Base-by-base conservation (phyloP, 129 eudicot genomes). In the Centella asiatica region DNA sequence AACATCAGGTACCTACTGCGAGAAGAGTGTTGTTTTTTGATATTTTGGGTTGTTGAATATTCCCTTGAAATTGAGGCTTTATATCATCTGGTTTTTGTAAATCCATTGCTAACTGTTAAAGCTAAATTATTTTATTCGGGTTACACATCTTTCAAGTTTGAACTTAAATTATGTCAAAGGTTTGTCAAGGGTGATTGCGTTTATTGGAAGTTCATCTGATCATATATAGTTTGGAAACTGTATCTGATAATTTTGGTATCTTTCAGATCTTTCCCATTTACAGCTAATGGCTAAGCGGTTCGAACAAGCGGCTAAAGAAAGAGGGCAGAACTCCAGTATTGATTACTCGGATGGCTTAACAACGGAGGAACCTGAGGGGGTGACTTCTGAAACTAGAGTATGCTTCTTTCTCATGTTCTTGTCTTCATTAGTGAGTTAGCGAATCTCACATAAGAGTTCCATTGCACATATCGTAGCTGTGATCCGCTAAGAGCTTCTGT, bases 211-310 rank as follows among this genome's bases (percentile, higher is more conserved):
- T 39, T 62, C 15, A 10, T 18, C 17, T 25, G 27, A 44, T 45
- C 29, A 11, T 45, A 33, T 46, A 46, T 45, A 45, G 8, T 1
- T n/a, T 54, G 37, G 57, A 22, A 27, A 19, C 18, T 70, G 4
- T 29, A 29, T 27, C 44, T 64, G 40, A 64, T 47, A 26, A 33
- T 45, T 6, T 42, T 6, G 0, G 24, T 57, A 24, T 45, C 12
- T 61, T 78, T 60, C 95, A 90, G 98, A 77, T 74, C 70, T 36
- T 73, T 87, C 90, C 65, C 84, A 79, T 72, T 87, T 78, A 65
- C 59, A 79, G 70, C 69, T 13, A 36, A 81, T 90, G 65, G 80
- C 81, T 42, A 74, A 81, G 56, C 84, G 69, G 65, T 53, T 90
- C 64, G 49, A 79, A 64, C 67, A 83, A 73, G 67, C 61, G 48